Evolutionary conservation across 2,329 filamentous ascomycete genomes (phyloP).

Genomic region (Neodidymelliopsis sp.): DNA sequence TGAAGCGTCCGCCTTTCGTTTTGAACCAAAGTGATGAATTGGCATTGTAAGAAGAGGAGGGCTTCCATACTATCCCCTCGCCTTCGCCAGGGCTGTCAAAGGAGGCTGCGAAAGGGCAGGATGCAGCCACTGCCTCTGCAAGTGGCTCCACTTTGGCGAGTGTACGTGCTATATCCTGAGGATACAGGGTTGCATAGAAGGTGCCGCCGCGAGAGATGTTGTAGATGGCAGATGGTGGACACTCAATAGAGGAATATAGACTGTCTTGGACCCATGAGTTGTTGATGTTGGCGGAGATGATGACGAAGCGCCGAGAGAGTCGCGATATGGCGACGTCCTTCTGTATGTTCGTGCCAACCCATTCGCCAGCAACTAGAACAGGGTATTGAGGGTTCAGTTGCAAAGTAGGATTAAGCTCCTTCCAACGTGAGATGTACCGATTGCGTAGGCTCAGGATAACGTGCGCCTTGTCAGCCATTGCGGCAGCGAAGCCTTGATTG

Average conservation of each 20-base stretch:
- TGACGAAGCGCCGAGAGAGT: conserved; percentile 37
- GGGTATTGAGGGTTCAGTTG: conserved; percentile 18
- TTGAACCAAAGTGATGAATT: conserved; percentile 37
- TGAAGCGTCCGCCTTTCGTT: conserved; percentile 38
- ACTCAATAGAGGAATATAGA: conserved; percentile 30
- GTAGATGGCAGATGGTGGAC: conserved; percentile 29
- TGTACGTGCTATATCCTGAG: conserved; percentile 20
- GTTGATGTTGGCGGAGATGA: conserved; percentile 38
- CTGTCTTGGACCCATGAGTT: conserved; percentile 33
- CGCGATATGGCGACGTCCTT: conserved; percentile 35
- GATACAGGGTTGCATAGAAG: conserved; percentile 27
- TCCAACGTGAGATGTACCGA: conserved; percentile 27
- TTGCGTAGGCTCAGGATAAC: conserved; percentile 29
- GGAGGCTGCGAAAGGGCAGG: conserved; percentile 34
- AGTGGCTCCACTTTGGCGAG: conserved; percentile 21
- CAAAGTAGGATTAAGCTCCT: conserved; percentile 20
- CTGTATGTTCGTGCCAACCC: conserved; percentile 40
- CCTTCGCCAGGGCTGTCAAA: conserved; percentile 33
- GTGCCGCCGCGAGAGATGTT: conserved; percentile 34
- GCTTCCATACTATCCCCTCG: conserved; percentile 41
- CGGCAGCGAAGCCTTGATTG: conserved; percentile 34
- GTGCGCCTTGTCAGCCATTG: conserved; percentile 26
- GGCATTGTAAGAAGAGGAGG: conserved; percentile 8
- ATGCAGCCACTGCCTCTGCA: conserved; percentile 28
- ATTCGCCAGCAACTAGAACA: conserved; percentile 41